A percentile compares a stretch with the other conserved stretches of the same genome.
These are phyloP conservation scores for Trichoderma reesei DNA, from an alignment of 495 filamentous ascomycete genomes.

Conservation along the genomic window DNA sequence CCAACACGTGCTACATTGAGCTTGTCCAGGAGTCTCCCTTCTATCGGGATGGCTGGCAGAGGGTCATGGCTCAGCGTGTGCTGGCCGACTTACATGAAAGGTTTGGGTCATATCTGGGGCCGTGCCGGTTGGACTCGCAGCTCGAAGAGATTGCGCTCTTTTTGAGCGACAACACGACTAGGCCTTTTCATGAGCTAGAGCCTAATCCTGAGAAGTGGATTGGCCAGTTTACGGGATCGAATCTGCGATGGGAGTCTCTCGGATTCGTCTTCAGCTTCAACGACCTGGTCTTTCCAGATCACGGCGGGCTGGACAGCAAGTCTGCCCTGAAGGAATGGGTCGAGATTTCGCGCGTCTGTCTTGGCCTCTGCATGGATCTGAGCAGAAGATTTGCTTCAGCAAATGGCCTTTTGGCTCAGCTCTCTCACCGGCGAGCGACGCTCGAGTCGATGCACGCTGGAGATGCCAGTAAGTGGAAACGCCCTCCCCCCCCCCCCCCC, in stretches of 20 bases:
- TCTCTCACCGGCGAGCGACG: constrained; percentile 35
- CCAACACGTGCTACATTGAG: constrained; percentile 18
- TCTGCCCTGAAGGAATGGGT: constrained; percentile 14
- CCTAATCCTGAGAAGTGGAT: constrained; percentile 28
- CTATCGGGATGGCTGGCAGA: constrained; percentile 18
- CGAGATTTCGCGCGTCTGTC: constrained; percentile 25
- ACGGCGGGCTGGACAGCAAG: constrained; percentile 6
- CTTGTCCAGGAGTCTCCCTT: background rate
- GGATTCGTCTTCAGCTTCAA: constrained; percentile 40
- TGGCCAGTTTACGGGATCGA: constrained; percentile 35
- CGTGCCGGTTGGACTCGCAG: constrained; percentile 6
- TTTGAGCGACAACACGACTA: constrained; percentile 19
- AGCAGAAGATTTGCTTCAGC: constrained; percentile 32
- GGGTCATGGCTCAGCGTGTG: constrained; percentile 12
- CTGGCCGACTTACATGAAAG: constrained; percentile 16
- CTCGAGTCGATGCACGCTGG: constrained; percentile 39
- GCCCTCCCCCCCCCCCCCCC: background rate
- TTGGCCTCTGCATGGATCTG: constrained; percentile 36
- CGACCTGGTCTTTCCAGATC: constrained; percentile 8
- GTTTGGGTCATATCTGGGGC: constrained; percentile 12
- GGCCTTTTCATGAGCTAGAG: constrained; percentile 22
- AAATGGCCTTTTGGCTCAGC: constrained; percentile 39
- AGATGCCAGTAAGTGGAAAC: constrained; percentile 38
- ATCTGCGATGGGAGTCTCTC: constrained; percentile 50
- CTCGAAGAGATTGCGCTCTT: constrained; percentile 20